Conservation (phyloP, 2,329 filamentous ascomycete genomes). For the Decorospora gaudefroyi region DNA sequence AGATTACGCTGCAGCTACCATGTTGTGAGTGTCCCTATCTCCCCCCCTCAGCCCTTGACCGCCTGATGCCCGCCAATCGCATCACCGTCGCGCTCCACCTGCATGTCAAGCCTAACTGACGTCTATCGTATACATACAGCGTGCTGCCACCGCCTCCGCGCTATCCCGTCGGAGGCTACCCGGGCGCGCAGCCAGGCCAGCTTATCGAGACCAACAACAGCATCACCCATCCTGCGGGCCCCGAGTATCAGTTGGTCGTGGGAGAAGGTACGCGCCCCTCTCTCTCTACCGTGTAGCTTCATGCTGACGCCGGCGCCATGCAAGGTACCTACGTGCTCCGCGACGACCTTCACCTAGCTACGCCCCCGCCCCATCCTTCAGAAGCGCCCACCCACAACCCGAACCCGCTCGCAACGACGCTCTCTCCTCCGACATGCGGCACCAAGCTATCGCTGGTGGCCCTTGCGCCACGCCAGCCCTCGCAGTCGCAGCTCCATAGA, state of each 20-base stretch:
- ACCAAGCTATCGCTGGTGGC: constrained; percentile 81
- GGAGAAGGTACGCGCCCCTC: constrained; percentile 78
- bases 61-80: constrained; percentile 35
- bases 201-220: constrained; percentile 95
- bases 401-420: constrained; percentile 85
- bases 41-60: constrained; percentile 18
- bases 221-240: constrained; percentile 75
- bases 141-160: constrained; percentile 83
- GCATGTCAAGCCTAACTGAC: constrained; percentile 33
- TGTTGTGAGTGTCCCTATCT: constrained; percentile 43
- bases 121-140: constrained; percentile 32
- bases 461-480: constrained; percentile 61
- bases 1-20: constrained; percentile 38
- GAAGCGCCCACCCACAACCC: constrained; percentile 85
- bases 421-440: constrained; percentile 80
- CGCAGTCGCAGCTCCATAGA: constrained; percentile 50
- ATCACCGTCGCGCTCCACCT: constrained; percentile 20
- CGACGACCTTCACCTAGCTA: constrained; percentile 90
- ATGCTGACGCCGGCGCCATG: constrained; percentile 29
- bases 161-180: constrained; percentile 77
- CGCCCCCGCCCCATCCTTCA: constrained; percentile 91
- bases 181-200: constrained; percentile 71
- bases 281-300: constrained; percentile 1
- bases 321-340: constrained; percentile 85
- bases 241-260: constrained; percentile 87